Evolutionary conservation across 768 basidiomycete species (phyloP).

Genomic region (Lentinula detonsa): DNA sequence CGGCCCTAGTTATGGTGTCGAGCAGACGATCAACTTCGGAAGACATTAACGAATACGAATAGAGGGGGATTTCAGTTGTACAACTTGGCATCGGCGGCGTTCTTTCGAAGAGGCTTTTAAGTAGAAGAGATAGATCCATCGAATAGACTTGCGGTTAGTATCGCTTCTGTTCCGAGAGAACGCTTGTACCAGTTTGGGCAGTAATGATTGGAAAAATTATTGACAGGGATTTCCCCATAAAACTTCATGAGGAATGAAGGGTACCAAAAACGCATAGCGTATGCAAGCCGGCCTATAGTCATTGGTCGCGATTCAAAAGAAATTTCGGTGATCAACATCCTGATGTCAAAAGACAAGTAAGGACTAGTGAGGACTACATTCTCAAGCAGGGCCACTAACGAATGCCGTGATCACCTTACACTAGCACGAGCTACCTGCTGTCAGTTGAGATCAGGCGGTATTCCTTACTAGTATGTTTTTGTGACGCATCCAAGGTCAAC

Average conservation of each 20-base stretch:
- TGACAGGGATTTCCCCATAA: background rate
- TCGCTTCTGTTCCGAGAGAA: constrained; percentile 3
- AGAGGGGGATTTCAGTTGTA: background rate
- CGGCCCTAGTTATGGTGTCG: background rate
- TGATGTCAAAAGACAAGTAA: background rate
- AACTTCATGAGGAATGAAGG: background rate
- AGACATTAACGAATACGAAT: background rate
- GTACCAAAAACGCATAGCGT: too few species aligned
- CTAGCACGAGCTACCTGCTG: background rate
- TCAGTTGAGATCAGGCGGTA: background rate
- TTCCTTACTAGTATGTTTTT: background rate
- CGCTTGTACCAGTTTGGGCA: background rate
- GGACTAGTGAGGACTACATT: background rate
- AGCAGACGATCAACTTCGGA: constrained; percentile 3
- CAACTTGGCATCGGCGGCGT: constrained; percentile 4
- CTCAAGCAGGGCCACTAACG: background rate
- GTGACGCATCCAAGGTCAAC: background rate
- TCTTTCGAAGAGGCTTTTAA: background rate
- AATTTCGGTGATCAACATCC: too few species aligned
- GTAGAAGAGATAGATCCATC: background rate
- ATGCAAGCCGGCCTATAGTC: too few species aligned
- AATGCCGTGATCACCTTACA: background rate
- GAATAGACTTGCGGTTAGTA: background rate
- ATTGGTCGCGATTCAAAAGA: too few species aligned
- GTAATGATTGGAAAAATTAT: background rate